Conservation (phyloP, 208 protist species). For the Naegleria lovaniensis region DNA sequence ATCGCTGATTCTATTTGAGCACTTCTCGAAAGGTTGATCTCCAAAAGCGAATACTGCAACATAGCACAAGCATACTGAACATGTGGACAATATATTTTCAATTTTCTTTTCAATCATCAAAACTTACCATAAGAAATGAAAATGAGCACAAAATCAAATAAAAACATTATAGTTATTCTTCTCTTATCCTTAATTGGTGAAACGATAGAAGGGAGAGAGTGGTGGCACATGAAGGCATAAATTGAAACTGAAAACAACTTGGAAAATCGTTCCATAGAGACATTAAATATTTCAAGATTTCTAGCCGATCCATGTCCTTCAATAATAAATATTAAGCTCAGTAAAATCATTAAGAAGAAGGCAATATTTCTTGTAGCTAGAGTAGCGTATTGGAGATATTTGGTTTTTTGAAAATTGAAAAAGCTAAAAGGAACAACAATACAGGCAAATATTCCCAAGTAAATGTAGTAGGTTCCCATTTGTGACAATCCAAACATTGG, state of each 20-base stretch:
- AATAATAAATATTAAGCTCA: slow-evolving; percentile 47
- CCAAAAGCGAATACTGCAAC: slow-evolving; percentile 43
- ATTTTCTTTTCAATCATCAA: no score
- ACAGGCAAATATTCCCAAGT: slow-evolving; percentile 39
- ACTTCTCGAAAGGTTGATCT: slow-evolving; percentile 26
- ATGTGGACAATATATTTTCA: background rate
- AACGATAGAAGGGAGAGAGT: slow-evolving; percentile 44
- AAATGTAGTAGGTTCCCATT: slow-evolving; percentile 42
- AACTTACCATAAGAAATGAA: slow-evolving; percentile 35
- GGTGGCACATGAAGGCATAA: slow-evolving; percentile 57
- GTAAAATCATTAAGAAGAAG: slow-evolving; percentile 48
- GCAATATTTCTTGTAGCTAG: slow-evolving; percentile 45
- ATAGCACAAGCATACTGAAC: slow-evolving; percentile 32
- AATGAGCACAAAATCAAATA: slow-evolving; percentile 35
- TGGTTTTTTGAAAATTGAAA: slow-evolving; percentile 57
- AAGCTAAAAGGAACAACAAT: slow-evolving; percentile 39
- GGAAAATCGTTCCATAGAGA: slow-evolving; percentile 37
- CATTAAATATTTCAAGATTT: slow-evolving; percentile 10
- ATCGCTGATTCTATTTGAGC: slow-evolving; percentile 21
- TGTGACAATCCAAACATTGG: slow-evolving; percentile 14
- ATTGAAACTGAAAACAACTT: slow-evolving; percentile 43
- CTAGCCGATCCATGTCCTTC: slow-evolving; percentile 37
- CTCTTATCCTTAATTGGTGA: slow-evolving; percentile 43
- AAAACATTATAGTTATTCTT: slow-evolving; percentile 33
- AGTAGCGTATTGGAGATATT: slow-evolving; percentile 49